phyloP scores from a whole-genome alignment of 345 rosid genomes.

The Melaleuca quinquenervia region DNA sequence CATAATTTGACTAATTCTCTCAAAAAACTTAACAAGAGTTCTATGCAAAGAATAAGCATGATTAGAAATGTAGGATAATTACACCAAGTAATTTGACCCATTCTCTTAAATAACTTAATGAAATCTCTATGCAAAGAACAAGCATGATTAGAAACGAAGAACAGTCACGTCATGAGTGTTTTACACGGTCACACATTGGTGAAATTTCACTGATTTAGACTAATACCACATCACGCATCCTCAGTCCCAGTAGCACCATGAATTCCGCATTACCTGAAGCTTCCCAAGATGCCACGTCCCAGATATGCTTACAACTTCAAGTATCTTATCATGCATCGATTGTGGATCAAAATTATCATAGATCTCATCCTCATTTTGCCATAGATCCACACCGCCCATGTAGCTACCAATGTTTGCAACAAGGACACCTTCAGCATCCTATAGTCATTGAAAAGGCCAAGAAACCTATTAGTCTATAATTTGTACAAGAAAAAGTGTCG shows the following conservation, averaged over 20 bases:
- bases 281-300: slow-evolving; percentile 97
- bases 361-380: slow-evolving; percentile 86
- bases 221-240: not conserved
- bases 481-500: not conserved
- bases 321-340: slow-evolving; percentile 80
- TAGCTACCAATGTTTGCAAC: slow-evolving; percentile 93
- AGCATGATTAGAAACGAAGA: not conserved
- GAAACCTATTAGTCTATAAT: not conserved
- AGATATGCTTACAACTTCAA: slow-evolving; percentile 84
- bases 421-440: slow-evolving; percentile 92
- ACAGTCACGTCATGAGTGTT: not conserved
- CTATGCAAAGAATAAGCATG: not conserved
- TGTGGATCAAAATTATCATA: slow-evolving; percentile 74
- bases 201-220: not conserved
- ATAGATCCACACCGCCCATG: slow-evolving; percentile 92
- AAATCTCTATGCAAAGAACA: not conserved
- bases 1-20: not conserved
- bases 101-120: not conserved
- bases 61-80: not conserved
- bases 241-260: not conserved
- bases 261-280: slow-evolving; percentile 53
- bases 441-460: slow-evolving; percentile 4
- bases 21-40: not conserved
- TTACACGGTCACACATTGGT: not conserved
- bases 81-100: not conserved